Conservation (phyloP, 106 monocot species). For the Hemerocallis citrina region DNA sequence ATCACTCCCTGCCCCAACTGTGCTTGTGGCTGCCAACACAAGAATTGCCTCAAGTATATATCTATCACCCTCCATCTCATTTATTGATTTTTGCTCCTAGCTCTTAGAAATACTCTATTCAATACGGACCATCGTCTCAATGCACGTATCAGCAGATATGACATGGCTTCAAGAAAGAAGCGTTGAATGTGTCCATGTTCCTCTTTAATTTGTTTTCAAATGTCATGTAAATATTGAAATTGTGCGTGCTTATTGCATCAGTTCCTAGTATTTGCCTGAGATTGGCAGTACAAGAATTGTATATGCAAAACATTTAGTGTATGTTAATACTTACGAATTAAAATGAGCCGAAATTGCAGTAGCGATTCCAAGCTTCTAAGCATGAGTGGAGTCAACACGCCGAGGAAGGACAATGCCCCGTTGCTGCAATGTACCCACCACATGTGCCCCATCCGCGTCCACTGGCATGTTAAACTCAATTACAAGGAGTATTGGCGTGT, state of each 20-base stretch:
- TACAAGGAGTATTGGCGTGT: slow-evolving; percentile 79
- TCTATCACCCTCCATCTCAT: background rate
- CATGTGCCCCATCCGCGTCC: slow-evolving; percentile 73
- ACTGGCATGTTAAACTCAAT: slow-evolving; percentile 82
- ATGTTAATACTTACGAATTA: background rate
- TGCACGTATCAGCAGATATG: no score
- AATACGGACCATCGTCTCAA: no score
- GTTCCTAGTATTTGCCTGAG: no score
- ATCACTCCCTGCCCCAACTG: slow-evolving; percentile 63
- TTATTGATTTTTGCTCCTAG: background rate
- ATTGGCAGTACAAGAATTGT: no score
- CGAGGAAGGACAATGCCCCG: slow-evolving; percentile 45
- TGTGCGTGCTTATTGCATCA: no score
- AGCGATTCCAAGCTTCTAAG: slow-evolving; percentile 45
- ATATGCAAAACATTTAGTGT: no score
- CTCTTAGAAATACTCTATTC: no score
- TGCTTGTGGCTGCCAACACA: slow-evolving; percentile 67
- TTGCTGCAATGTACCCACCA: slow-evolving; percentile 70
- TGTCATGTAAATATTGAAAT: no score
- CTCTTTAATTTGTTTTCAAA: no score
- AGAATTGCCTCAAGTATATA: slow-evolving; percentile 58
- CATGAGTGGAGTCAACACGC: slow-evolving; percentile 35
- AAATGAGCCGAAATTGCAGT: slow-evolving; percentile 24
- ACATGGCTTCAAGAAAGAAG: no score
- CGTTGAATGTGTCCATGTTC: no score